Percentiles rank a stretch among this genome's conserved stretches.
Conservation (phyloP, 2,329 filamentous ascomycete genomes). For the Fusarium torreyae region DNA sequence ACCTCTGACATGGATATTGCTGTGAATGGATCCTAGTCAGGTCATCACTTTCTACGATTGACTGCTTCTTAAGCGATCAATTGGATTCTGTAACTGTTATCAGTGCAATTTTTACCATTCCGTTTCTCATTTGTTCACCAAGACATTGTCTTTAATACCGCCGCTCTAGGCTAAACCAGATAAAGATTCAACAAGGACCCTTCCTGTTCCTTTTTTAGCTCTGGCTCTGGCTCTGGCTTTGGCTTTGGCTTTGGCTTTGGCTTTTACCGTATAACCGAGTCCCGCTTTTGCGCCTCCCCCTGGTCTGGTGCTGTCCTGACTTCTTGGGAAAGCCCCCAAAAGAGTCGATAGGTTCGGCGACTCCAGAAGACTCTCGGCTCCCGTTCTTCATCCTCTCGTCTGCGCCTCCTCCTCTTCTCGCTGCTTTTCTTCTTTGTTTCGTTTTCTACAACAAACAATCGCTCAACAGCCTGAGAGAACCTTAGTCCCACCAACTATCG, state of each 20-base stretch:
- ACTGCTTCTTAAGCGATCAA: neutral
- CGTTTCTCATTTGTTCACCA: too few relatives aligned
- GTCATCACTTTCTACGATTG: neutral
- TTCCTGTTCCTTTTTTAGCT: slow-evolving; percentile 29
- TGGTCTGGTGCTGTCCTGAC: slow-evolving; percentile 21
- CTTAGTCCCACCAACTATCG: neutral
- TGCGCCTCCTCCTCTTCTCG: slow-evolving; percentile 2
- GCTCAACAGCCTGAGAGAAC: neutral
- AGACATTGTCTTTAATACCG: too few relatives aligned
- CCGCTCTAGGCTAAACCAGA: neutral
- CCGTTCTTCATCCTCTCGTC: slow-evolving; percentile 25
- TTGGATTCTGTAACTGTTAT: neutral
- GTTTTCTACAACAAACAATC: neutral
- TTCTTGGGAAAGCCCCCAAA: slow-evolving; percentile 21
- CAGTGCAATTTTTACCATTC: neutral
- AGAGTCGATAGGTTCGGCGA: slow-evolving; percentile 38
- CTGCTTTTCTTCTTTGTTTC: slow-evolving; percentile 14
- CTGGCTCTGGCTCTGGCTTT: neutral
- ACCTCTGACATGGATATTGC: neutral
- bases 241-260: neutral
- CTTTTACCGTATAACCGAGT: slow-evolving; percentile 2
- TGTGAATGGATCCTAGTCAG: neutral
- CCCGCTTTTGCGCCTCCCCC: slow-evolving; percentile 42
- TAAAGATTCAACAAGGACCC: slow-evolving; percentile 15
- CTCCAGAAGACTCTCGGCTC: slow-evolving; percentile 34